Conservation (phyloP, 2,329 filamentous ascomycete species). For the Cordyceps tenuipes region DNA sequence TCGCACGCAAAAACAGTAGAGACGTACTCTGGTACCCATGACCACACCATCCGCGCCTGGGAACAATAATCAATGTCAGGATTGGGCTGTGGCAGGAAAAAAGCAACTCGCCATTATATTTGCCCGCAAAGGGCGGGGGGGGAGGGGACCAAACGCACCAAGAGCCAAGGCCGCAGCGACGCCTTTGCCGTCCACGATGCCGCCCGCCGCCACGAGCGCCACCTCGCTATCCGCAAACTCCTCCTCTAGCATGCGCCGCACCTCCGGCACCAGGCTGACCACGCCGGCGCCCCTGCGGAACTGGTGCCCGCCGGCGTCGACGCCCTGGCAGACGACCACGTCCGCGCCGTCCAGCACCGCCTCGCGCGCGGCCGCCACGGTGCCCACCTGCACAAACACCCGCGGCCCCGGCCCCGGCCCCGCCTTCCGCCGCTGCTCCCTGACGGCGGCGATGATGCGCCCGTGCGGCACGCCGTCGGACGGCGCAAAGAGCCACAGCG, state of each 20-base stretch:
- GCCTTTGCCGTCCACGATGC: slow-evolving; percentile 48
- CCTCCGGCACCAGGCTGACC: slow-evolving; percentile 49
- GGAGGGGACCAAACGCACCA: slow-evolving; percentile 28
- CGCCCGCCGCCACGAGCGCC: slow-evolving; percentile 48
- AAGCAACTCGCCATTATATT: neutral
- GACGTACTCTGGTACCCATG: slow-evolving; percentile 35
- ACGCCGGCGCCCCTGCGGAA: slow-evolving; percentile 45
- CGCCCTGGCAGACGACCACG: slow-evolving; percentile 53
- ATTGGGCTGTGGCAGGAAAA: neutral
- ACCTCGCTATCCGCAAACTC: slow-evolving; percentile 28
- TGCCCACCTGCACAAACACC: slow-evolving; percentile 56
- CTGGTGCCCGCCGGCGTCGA: slow-evolving; percentile 58
- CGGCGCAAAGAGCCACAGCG: slow-evolving; percentile 61
- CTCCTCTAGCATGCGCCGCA: slow-evolving; percentile 36
- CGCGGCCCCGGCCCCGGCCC: too few species aligned
- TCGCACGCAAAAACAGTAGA: neutral
- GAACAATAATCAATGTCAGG: neutral
- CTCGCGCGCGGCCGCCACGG: slow-evolving; percentile 44
- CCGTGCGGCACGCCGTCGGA: slow-evolving; percentile 30
- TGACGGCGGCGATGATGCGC: slow-evolving; percentile 27
- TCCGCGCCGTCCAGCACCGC: slow-evolving; percentile 43
- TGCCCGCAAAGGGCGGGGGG: too few species aligned
- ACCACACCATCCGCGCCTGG: slow-evolving; percentile 35
- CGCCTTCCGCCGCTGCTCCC: too few species aligned
- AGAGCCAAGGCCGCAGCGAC: slow-evolving; percentile 47